Evolutionary conservation across 2,329 filamentous ascomycete genomes (phyloP).

Genomic region (Achaetomium macrosporum): DNA sequence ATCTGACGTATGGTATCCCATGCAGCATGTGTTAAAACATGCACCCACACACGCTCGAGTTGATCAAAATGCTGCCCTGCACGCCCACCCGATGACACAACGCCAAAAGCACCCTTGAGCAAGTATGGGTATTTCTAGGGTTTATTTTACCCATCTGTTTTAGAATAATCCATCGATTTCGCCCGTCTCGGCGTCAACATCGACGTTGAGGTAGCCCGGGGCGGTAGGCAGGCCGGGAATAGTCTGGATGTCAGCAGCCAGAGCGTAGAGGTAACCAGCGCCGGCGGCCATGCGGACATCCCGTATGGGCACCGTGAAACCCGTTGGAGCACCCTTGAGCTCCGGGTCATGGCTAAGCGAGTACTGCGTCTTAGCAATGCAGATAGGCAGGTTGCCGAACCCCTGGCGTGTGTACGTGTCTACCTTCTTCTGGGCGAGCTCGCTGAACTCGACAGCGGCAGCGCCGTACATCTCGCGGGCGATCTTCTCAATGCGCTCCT

Average conservation of each 20-base stretch:
- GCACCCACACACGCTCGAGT: conserved; percentile 17
- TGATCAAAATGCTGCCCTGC: conserved; percentile 16
- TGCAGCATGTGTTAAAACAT: conserved; percentile 26
- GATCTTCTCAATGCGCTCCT: conserved; percentile 84
- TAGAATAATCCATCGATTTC: conserved; percentile 90
- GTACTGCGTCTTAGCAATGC: conserved; percentile 98
- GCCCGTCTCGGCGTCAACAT: conserved; percentile 74
- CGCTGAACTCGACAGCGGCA: conserved; percentile 81
- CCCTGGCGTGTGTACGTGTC: conserved; percentile 91
- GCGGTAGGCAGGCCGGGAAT: conserved; percentile 94
- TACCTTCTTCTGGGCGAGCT: conserved; percentile 91
- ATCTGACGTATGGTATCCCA: background rate
- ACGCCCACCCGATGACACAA: background rate
- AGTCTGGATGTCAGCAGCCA: conserved; percentile 96
- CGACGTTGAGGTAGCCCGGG: conserved; percentile 91
- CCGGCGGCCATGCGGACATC: conserved; percentile 93
- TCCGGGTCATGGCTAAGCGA: conserved; percentile 88
- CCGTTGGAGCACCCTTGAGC: conserved; percentile 89
- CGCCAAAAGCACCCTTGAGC: conserved; percentile 1
- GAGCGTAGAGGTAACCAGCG: conserved; percentile 88
- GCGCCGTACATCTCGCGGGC: conserved; percentile 94
- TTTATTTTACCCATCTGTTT: background rate
- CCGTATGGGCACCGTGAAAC: conserved; percentile 89
- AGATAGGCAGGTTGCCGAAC: conserved; percentile 88
- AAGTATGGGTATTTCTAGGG: background rate